Evolutionary conservation across 2,329 filamentous ascomycete genomes (phyloP).

Genomic region (Monosporascus ibericus): DNA sequence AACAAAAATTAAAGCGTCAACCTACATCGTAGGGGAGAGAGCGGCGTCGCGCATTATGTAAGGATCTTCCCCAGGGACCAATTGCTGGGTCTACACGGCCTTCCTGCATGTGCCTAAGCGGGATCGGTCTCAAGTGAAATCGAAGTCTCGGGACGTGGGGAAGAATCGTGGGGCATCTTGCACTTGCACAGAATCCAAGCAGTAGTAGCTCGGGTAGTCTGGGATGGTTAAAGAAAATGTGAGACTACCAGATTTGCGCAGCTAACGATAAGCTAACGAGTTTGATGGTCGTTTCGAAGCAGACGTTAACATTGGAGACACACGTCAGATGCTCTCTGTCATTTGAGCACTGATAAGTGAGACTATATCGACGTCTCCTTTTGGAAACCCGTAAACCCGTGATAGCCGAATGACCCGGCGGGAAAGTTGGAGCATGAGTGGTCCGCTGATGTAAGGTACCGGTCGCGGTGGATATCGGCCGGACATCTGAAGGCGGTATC

Average conservation of each 20-base stretch:
- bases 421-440: slow-evolving; percentile 19
- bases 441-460: slow-evolving; percentile 25
- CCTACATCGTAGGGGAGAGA: no score
- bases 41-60: background rate
- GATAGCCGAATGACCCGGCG: slow-evolving; percentile 16
- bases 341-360: slow-evolving; percentile 11
- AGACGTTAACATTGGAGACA: background rate
- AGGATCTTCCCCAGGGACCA: background rate
- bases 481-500: background rate
- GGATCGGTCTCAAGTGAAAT: background rate
- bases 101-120: background rate
- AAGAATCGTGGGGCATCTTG: background rate
- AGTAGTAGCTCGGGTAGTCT: background rate
- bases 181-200: background rate
- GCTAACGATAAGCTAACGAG: slow-evolving; percentile 10
- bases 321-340: slow-evolving; percentile 12
- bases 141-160: background rate
- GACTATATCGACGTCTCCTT: slow-evolving; percentile 12
- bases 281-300: slow-evolving; percentile 8
- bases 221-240: slow-evolving; percentile 1
- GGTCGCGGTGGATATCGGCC: slow-evolving; percentile 15
- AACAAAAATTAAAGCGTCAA: no score
- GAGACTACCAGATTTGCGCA: slow-evolving; percentile 8
- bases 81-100: background rate
- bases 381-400: slow-evolving; percentile 18